A percentile compares a stretch with the other conserved stretches of the same genome.
Evolutionary conservation across 164 flowering plant genomes (phyloP).

Genomic region (Euptelea pleiosperma): DNA sequence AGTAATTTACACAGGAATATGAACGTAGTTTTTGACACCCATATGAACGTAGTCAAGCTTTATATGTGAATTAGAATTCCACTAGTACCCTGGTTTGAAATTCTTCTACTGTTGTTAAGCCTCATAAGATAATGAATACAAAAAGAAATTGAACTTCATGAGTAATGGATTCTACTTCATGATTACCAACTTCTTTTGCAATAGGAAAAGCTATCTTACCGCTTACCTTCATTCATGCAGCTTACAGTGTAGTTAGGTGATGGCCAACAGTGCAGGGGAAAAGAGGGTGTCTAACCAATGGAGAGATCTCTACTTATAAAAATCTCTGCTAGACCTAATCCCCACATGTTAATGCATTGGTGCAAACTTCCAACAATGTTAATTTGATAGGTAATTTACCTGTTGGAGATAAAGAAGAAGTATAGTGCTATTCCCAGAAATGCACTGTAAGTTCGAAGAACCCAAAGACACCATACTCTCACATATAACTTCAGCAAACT

Average conservation of each 20-base stretch:
- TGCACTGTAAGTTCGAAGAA: slow-evolving; percentile 67
- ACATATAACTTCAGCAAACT: slow-evolving; percentile 87
- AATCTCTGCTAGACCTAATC: too few species aligned
- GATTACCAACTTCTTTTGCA: background rate
- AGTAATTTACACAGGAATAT: slow-evolving; percentile 1
- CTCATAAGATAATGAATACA: background rate
- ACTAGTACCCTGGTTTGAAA: background rate
- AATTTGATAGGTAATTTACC: slow-evolving; percentile 38
- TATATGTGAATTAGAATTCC: background rate
- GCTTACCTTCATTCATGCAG: too few species aligned
- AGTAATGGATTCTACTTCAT: background rate
- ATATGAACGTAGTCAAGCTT: too few species aligned
- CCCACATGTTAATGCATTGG: too few species aligned
- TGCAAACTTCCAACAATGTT: slow-evolving; percentile 4
- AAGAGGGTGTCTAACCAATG: too few species aligned
- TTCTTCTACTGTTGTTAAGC: background rate
- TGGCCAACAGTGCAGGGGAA: too few species aligned
- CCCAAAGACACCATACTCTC: slow-evolving; percentile 95
- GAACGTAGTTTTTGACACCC: too few species aligned
- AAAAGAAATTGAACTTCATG: background rate
- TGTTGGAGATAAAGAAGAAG: slow-evolving; percentile 68
- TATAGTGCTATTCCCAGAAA: slow-evolving; percentile 41
- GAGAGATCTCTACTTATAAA: too few species aligned
- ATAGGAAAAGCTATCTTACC: too few species aligned
- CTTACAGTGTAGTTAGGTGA: too few species aligned